Evolutionary conservation across 352 stramenopile genomes (phyloP).

Genomic region (Blastocystis sp.): DNA sequence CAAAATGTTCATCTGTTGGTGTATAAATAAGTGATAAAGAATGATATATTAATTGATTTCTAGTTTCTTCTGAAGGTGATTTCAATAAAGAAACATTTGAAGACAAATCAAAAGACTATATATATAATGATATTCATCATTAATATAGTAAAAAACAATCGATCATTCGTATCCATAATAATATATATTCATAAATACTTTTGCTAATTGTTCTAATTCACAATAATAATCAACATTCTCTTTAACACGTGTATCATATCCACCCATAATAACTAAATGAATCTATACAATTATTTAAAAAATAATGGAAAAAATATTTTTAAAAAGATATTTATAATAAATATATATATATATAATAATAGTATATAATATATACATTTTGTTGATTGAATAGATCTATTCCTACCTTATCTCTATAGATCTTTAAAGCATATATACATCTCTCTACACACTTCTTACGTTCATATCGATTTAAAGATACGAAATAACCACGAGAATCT

Average conservation of each 20-base stretch:
- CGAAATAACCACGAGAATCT: conserved; percentile 47
- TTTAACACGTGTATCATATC: conserved; percentile 74
- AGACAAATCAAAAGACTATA: too few relatives aligned
- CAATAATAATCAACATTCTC: conserved; percentile 82
- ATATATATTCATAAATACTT: background rate
- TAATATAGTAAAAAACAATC: too few relatives aligned
- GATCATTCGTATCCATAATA: background rate
- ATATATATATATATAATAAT: conserved; percentile 35
- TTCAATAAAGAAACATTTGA: too few relatives aligned
- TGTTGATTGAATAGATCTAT: conserved; percentile 15
- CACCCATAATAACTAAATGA: conserved; percentile 72
- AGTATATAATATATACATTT: conserved; percentile 7
- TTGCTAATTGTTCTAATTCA: conserved; percentile 61
- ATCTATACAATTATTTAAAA: background rate
- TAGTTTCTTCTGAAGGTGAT: too few relatives aligned
- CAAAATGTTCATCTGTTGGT: conserved; percentile 85
- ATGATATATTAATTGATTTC: too few relatives aligned
- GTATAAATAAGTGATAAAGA: conserved; percentile 76
- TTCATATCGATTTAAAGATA: conserved; percentile 92
- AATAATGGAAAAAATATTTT: background rate
- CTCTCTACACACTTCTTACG: conserved; percentile 87
- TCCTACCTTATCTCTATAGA: conserved; percentile 43
- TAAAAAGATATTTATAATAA: conserved; percentile 3
- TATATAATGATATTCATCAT: too few relatives aligned
- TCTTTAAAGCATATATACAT: conserved; percentile 56